Base-by-base conservation (phyloP, 2,329 filamentous ascomycete genomes). In the Ophiocordyceps sinensis region DNA sequence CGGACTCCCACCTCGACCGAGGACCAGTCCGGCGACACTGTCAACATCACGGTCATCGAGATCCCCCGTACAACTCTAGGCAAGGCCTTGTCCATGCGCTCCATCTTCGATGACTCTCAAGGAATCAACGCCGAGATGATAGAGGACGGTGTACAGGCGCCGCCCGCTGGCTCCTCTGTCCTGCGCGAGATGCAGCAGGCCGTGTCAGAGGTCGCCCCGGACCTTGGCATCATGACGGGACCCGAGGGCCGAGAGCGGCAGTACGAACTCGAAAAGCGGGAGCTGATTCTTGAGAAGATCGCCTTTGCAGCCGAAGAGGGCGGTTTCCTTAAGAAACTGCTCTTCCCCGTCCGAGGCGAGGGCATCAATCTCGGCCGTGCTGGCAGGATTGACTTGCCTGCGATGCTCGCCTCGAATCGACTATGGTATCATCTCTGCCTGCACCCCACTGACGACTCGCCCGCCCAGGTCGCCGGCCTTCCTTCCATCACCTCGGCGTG, bases 101-200 rank as follows among this genome's bases (percentile, higher is more conserved):
- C 85, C 13, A 77, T 96, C 30, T 98, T 98, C 52, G 89, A 98
- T 50, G 91, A 96, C 52, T 76, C 70, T n/a, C 68, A 81, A 17
- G 91, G 91, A 40, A 95, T 98, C 64, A 96, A 96, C 51, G 74
- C 82, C 0, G 91, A 98, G 65, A 96, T 98, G 88, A 94, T 89
- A 54, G 82, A 89, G 46, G 91, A 98, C 50, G 91, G 91, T 10
- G 75, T 98, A 1, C 74, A 84, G n/a, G 73, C 93, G 2, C 64
- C 73, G 1, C 52, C 80, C 0, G 78, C 78, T 1, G 83, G 84
- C n/a, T 82, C 80, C 43, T 93, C 89, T 0, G 82, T 96, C 10
- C 58, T 89, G 13, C 79, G 83, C 31, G 88, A 95, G 56, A 93
- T 94, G 82, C 77, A 84, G 53, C 79, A 79, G 43, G 86, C 88